These are phyloP conservation scores for Lasiosphaeris hirsuta DNA, from an alignment of 495 filamentous ascomycete genomes.

Conservation along the genomic window DNA sequence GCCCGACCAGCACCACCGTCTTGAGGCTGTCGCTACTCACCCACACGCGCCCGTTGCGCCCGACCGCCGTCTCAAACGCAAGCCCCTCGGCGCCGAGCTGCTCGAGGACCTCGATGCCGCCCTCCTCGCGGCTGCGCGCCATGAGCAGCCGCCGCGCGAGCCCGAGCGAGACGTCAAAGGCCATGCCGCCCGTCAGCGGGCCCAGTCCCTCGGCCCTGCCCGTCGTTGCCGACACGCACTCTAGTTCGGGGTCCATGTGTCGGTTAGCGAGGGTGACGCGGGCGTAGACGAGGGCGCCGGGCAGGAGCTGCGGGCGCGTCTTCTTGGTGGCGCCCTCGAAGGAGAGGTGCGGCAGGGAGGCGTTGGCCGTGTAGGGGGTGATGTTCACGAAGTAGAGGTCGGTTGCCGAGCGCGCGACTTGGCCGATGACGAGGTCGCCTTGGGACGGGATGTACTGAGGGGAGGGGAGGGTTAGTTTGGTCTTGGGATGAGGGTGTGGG, in stretches of 20 bases:
- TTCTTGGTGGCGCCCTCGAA: conserved; percentile 93
- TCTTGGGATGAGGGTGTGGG: background rate
- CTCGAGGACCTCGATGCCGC: conserved; percentile 71
- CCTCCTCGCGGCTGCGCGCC: conserved; percentile 58
- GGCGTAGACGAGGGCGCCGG: conserved; percentile 81
- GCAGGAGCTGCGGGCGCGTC: conserved; percentile 71
- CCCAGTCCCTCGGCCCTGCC: conserved; percentile 89
- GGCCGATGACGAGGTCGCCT: conserved; percentile 82
- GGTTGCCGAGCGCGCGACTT: conserved; percentile 65
- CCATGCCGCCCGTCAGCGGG: conserved; percentile 79
- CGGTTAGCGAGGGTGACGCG: conserved; percentile 70
- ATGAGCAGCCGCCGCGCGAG: conserved; percentile 77
- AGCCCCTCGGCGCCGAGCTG: conserved; percentile 75
- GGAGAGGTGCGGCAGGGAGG: conserved; percentile 76
- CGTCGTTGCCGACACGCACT: conserved; percentile 80
- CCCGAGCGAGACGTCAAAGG: conserved; percentile 74
- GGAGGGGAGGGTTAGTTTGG: background rate
- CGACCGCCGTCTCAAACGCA: conserved; percentile 89
- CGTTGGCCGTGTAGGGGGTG: conserved; percentile 65
- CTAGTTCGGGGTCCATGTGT: conserved; percentile 83
- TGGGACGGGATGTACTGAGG: conserved; percentile 72
- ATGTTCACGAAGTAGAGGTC: conserved; percentile 68
- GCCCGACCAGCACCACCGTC: conserved; percentile 71
- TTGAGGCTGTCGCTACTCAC: conserved; percentile 67
- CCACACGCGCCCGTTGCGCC: conserved; percentile 92